phyloP scores from a whole-genome alignment of 306 rosid species.

The Senna siamea region DNA sequence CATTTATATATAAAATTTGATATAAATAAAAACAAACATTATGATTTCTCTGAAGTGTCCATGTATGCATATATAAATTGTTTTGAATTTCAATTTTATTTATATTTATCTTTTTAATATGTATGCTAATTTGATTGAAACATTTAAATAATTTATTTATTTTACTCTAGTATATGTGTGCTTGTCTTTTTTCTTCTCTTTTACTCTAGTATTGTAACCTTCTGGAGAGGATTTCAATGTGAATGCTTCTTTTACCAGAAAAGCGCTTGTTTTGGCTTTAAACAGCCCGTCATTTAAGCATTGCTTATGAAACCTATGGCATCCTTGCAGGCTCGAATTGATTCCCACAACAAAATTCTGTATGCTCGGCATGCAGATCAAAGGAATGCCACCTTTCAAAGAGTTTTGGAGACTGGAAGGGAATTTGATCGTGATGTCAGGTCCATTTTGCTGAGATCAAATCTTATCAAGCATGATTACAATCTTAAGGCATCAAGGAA shows the following conservation, averaged over 20 bases:
- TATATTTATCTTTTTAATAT: no score
- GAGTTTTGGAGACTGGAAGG: constrained; percentile 84
- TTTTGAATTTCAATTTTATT: no score
- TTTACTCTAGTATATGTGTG: no score
- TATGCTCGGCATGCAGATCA: constrained; percentile 98
- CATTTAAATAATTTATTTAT: no score
- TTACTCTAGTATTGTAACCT: no score
- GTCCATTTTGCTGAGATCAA: constrained; percentile 88
- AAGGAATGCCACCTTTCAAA: constrained; percentile 93
- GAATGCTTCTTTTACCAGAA: neutral
- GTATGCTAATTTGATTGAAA: no score
- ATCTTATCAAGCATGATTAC: constrained; percentile 88
- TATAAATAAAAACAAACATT: no score
- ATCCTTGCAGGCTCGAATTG: constrained; percentile 88
- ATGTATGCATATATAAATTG: no score
- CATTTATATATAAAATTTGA: no score
- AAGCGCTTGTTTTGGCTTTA: constrained; percentile 6
- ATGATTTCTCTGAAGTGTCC: no score
- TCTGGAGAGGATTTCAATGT: neutral
- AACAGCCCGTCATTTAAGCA: neutral
- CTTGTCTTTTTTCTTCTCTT: no score
- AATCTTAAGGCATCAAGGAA: constrained; percentile 68
- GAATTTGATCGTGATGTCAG: constrained; percentile 86
- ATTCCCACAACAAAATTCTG: constrained; percentile 94
- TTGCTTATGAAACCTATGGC: constrained; percentile 19